These are phyloP conservation scores for Theileria luwenshuni DNA, from an alignment of 169 alveolate species.

Conservation along the genomic window DNA sequence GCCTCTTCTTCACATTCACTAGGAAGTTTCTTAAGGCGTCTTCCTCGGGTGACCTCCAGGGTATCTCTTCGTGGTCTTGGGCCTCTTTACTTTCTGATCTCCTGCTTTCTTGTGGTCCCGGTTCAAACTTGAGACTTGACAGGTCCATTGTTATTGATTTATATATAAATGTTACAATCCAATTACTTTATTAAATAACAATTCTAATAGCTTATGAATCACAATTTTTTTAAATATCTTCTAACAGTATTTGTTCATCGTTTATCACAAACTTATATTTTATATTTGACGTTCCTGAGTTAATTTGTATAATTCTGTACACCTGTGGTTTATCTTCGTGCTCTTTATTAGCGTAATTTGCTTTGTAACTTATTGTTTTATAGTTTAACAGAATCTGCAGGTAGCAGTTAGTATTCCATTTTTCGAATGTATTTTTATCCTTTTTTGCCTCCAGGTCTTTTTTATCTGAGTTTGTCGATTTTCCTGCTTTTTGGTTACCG, in stretches of 20 bases:
- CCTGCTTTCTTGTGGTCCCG: not conserved
- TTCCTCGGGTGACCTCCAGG: conserved; percentile 56
- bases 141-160: conserved; percentile 19
- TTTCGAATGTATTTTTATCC: conserved; percentile 4
- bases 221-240: not conserved
- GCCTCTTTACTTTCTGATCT: not conserved
- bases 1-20: conserved; percentile 12
- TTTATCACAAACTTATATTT: conserved; percentile 18
- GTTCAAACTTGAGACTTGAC: conserved; percentile 10
- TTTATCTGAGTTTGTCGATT: not conserved
- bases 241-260: conserved; percentile 16
- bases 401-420: conserved; percentile 33
- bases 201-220: no score
- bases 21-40: conserved; percentile 40
- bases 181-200: not conserved
- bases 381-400: conserved; percentile 10
- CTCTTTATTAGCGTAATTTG: not conserved
- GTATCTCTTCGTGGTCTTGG: conserved; percentile 33
- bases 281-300: conserved; percentile 6
- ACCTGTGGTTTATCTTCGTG: not conserved
- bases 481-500: not conserved
- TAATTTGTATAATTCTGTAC: conserved; percentile 27
- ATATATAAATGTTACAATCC: not conserved
- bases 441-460: conserved; percentile 1
- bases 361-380: conserved; percentile 3